A percentile compares a stretch with the other conserved stretches of the same genome.
Evolutionary conservation across 2,329 filamentous ascomycete species (phyloP).

Genomic region (Neofusicoccum cordaticola): DNA sequence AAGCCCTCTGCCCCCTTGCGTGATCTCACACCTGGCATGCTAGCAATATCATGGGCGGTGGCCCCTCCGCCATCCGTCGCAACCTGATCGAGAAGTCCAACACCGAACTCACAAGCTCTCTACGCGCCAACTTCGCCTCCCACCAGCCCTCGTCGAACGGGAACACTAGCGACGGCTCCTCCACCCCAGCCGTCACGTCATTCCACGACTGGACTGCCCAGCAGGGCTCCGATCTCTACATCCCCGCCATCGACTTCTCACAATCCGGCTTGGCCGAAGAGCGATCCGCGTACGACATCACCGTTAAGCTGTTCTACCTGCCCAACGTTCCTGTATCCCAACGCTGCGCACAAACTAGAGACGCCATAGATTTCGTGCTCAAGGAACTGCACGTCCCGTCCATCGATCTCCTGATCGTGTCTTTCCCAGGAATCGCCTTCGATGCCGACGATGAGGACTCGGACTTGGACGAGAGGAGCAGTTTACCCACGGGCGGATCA

Average conservation of each 20-base stretch:
- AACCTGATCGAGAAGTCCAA: conserved; percentile 80
- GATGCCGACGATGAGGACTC: conserved; percentile 86
- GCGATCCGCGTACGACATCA: conserved; percentile 83
- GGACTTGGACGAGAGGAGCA: conserved; percentile 46
- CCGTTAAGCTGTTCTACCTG: conserved; percentile 91
- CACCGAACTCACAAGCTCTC: conserved; percentile 83
- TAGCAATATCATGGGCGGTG: conserved; percentile 81
- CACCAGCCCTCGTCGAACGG: conserved; percentile 52
- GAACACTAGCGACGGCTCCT: conserved; percentile 26
- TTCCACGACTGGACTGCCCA: conserved; percentile 65
- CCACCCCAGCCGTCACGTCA: conserved; percentile 31
- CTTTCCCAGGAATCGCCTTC: conserved; percentile 90
- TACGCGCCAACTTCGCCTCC: conserved; percentile 77
- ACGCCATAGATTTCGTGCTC: conserved; percentile 76
- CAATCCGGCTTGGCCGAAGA: conserved; percentile 75
- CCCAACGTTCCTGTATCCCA: conserved; percentile 64
- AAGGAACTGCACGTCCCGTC: conserved; percentile 72
- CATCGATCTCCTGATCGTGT: conserved; percentile 86
- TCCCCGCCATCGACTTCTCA: conserved; percentile 74
- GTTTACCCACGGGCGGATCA: conserved; percentile 16
- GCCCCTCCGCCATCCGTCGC: conserved; percentile 79
- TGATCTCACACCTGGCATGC: conserved; percentile 52
- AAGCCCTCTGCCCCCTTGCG: conserved; percentile 19
- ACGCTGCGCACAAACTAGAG: conserved; percentile 67
- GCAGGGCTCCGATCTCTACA: conserved; percentile 56